Percentiles rank a stretch among this genome's conserved stretches.
These are phyloP conservation scores for Tetradesmus obliquus DNA, from an alignment of 139 green algal species.

Conservation along the genomic window DNA sequence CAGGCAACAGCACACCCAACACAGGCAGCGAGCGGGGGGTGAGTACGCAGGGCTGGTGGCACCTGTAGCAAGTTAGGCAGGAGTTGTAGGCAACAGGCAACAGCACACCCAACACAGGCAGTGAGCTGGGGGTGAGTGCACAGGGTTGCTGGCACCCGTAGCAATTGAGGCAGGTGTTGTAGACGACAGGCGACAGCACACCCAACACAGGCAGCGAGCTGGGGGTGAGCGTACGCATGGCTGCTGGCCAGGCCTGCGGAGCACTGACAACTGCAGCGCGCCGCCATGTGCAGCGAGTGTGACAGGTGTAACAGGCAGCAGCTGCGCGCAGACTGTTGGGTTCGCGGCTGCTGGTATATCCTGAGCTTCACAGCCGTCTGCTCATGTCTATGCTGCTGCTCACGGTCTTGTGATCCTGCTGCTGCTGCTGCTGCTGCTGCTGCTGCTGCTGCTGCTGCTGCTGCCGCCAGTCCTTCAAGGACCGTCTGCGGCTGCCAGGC, in stretches of 20 bases:
- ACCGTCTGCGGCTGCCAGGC: neutral
- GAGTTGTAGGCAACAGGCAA: neutral
- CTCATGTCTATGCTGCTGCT: neutral
- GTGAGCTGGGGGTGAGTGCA: conserved; percentile 38
- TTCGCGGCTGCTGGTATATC: neutral
- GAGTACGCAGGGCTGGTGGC: neutral
- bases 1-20: conserved; percentile 20
- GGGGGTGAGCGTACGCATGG: conserved; percentile 3
- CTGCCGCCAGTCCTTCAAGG: conserved; percentile 39
- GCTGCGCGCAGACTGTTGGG: neutral
- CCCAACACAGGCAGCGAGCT: conserved; percentile 31
- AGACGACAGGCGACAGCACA: conserved; percentile 1
- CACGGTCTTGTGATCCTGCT: neutral
- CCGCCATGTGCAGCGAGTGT: too few species aligned
- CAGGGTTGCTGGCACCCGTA: neutral
- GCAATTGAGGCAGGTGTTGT: too few species aligned
- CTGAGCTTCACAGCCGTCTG: neutral
- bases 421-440: conserved; percentile 8
- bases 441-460: neutral
- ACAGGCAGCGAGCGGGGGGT: conserved; percentile 41
- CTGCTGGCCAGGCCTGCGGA: too few species aligned
- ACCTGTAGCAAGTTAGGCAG: neutral
- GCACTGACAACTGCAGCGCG: too few species aligned
- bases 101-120: conserved; percentile 27
- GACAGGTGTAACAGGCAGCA: neutral